phyloP scores from a whole-genome alignment of 192 early-diverging fungal species.

The Jimgerdemannia lactiflua region DNA sequence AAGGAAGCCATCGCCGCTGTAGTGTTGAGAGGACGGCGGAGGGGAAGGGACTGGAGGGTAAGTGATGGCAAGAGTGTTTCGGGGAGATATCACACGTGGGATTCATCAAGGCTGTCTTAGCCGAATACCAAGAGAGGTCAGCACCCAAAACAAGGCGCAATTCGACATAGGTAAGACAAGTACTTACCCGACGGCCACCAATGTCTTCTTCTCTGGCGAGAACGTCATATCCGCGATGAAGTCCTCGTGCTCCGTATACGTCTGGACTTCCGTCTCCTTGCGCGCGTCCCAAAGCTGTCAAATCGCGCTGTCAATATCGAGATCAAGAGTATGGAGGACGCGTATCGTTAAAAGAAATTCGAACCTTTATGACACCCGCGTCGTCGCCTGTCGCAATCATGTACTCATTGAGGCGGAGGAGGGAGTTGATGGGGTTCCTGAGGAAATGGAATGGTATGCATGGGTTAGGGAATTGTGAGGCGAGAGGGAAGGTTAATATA shows the following conservation, averaged over 20 bases:
- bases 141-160: not conserved
- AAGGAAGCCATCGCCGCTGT: conserved; percentile 84
- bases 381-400: conserved; percentile 94
- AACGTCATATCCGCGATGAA: conserved; percentile 89
- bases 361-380: conserved; percentile 78
- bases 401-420: conserved; percentile 69
- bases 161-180: not conserved
- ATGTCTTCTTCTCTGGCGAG: conserved; percentile 64
- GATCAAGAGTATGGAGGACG: not conserved
- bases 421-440: conserved; percentile 69
- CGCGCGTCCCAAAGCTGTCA: conserved; percentile 84
- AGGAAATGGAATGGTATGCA: not conserved
- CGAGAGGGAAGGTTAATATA: no score
- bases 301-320: no score
- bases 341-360: not conserved
- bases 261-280: conserved; percentile 68
- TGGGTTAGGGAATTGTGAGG: not conserved
- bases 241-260: conserved; percentile 86
- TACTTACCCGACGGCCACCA: conserved; percentile 69
- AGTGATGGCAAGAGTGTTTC: no score
- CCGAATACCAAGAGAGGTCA: no score
- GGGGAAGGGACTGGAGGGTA: no score
- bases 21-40: conserved; percentile 1
- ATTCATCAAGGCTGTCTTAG: no score
- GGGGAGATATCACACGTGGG: no score